A percentile compares a stretch with the other conserved stretches of the same genome.
phyloP scores from a whole-genome alignment of 768 basidiomycete genomes.

The Termitomyces sp. region DNA sequence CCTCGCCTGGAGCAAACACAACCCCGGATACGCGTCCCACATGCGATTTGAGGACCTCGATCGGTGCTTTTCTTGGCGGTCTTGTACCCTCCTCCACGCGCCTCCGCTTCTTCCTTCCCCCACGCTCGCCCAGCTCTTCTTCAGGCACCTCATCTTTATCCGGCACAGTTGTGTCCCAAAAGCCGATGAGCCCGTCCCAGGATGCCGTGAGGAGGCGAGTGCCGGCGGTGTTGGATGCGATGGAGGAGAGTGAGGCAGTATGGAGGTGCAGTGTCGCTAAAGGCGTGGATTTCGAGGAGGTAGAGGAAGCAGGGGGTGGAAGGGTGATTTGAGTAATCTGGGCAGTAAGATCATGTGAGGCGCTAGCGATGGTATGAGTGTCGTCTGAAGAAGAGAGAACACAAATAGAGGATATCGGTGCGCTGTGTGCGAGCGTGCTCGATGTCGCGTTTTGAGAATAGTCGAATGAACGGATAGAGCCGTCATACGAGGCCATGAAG shows the following conservation, averaged over 20 bases:
- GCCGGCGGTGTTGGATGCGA: constrained; percentile 55
- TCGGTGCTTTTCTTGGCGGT: constrained; percentile 61
- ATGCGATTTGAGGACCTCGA: constrained; percentile 78
- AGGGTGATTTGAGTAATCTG: constrained; percentile 48
- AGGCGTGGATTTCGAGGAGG: constrained; percentile 26
- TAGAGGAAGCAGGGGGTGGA: constrained; percentile 16
- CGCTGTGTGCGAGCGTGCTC: constrained; percentile 52
- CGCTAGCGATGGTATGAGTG: constrained; percentile 53
- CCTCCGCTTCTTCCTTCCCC: constrained; percentile 63
- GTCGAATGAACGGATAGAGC: constrained; percentile 70
- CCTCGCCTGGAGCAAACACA: constrained; percentile 44
- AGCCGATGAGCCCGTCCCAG: constrained; percentile 84
- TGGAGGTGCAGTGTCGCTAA: constrained; percentile 83
- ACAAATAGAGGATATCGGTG: constrained; percentile 67
- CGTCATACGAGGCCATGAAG: constrained; percentile 81
- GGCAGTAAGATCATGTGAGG: constrained; percentile 79
- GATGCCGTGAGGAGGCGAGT: constrained; percentile 76
- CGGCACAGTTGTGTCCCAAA: constrained; percentile 74
- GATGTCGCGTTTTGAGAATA: constrained; percentile 58
- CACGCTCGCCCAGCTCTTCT: constrained; percentile 31
- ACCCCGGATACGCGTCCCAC: constrained; percentile 77
- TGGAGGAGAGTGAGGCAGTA: constrained; percentile 73
- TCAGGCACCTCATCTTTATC: constrained; percentile 59
- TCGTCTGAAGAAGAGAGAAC: constrained; percentile 40
- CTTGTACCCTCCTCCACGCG: constrained; percentile 48